Conservation (phyloP, 208 protist genomes). For the Acanthamoeba triangularis region DNA sequence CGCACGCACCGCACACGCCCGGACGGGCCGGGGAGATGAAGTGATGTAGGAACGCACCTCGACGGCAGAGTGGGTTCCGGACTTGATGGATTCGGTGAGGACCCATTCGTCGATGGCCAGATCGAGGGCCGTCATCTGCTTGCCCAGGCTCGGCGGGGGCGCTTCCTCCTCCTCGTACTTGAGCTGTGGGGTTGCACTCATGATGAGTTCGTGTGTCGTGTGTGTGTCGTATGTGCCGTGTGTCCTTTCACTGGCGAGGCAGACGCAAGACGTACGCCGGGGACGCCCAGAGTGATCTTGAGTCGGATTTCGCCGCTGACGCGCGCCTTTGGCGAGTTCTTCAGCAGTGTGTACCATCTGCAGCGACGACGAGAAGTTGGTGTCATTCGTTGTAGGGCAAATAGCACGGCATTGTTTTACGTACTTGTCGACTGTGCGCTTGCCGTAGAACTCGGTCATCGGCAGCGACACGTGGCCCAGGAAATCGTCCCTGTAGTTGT, state of each 20-base stretch:
- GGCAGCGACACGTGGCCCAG: conserved; percentile 31
- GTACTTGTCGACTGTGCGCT: conserved; percentile 46
- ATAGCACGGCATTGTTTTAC: neutral
- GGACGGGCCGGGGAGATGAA: neutral
- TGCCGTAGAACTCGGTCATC: conserved; percentile 59
- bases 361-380: neutral
- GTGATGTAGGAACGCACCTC: neutral
- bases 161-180: conserved; percentile 21
- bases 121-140: neutral
- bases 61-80: neutral
- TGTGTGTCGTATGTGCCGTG: too few species aligned
- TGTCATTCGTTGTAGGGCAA: too few species aligned
- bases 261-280: conserved; percentile 19
- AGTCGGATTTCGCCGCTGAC: conserved; percentile 50
- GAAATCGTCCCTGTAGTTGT: conserved; percentile 9
- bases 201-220: neutral
- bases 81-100: neutral
- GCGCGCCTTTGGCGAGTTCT: conserved; percentile 7
- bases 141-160: neutral
- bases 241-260: neutral
- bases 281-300: neutral
- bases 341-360: conserved; percentile 34
- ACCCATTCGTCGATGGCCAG: conserved; percentile 30
- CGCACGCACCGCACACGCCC: neutral
- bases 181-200: neutral